Evolutionary conservation across 305 asterid species (phyloP), one percentile per base, ranked within the genome.

Genomic region (Fraxinus greggii): DNA sequence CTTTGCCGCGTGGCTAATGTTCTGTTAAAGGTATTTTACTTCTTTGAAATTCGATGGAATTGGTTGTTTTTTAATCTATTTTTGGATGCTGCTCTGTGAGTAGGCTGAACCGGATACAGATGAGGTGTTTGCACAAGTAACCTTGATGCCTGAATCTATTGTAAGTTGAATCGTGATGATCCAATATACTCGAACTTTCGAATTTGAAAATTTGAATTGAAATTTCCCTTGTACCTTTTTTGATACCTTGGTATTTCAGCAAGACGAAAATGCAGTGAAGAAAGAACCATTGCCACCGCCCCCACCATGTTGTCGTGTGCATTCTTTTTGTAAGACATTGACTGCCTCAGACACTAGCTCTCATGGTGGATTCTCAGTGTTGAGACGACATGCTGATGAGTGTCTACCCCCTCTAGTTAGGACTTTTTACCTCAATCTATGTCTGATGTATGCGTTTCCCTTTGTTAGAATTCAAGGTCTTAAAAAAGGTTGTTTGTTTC

Each of bases 331-430:
- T 76, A 96, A 96, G 87, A 93, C 98, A 24, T 94, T 96, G 67
- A 96, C 98, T 80, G 97, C 98, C 13, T 96, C 98, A 1, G 99
- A 96, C 83, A 96, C 98, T 1, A 96, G 98, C 86, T 94, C 98
- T 67, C 98, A 96, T 82, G 99, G 99, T 15, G 98, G 98, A 8
- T 96, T 96, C 88, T 96, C 98, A 0, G 98, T 92, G 70, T 88
- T 96, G 85, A 93, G 95, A 84, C 91, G 98, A 7, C 99, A 96
- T 89, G 99, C 99, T 12, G 98, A 96, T 84, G 98, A 94, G 82
- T 96, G 99, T 81, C 92, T 96, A 7, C 99, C 99, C 40, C 98
- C 91, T 42, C 88, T 96, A 95, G 98, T 96, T 83, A 85, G 95
- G 28, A 83, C 75, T 15, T 28, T 69, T 15, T 69, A 28, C 75